Base-by-base conservation (phyloP, 2,329 filamentous ascomycete species). In the Xylariaceae sp. region DNA sequence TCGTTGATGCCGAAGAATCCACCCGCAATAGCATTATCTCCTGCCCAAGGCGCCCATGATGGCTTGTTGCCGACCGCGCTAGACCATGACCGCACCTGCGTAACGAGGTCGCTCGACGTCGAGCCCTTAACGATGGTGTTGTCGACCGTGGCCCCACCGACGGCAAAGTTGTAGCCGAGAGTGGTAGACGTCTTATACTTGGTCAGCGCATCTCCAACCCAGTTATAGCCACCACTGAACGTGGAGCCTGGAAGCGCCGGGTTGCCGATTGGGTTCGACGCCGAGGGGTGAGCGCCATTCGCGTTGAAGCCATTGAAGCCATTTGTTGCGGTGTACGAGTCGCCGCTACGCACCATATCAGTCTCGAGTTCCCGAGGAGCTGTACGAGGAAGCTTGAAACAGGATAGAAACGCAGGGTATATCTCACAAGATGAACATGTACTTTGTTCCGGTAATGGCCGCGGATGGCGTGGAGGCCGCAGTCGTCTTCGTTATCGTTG, bases 1-100 rank as follows among this genome's bases (percentile, higher is more conserved):
- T 49, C 46, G 46, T 49, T 49, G 46, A 49, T 49, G 46, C 46
- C 46, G 46, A 49, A 49, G 46, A 49, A 49, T 12, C 31, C 46
- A 14, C 46, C 46, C 6, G 46, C 46, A 29, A 49, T 49, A 16
- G 31, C 33, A 9, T 21, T 39, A 14, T 26, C 46, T 6, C 31
- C 21, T 16, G 29, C 36, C 46, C 46, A 49, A 14, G 46, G 46
- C 19, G 46, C 46, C 46, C 34, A 37, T 12, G 29, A 36, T 6
- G 46, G 46, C 46, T 12, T n/a, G 17, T 8, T 26, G 46, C 31
- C 34, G 29, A 49, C 8, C 31, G 34, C 6, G 17, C 11, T 6
- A 24, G 33, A 21, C 46, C 46, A 49, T 5, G 29, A n/a, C 46
- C 34, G 5, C 5, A 49, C 46, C 34, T 49, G 46, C 29, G 46